Percentiles rank a stretch among this genome's conserved stretches.
phyloP scores from a whole-genome alignment of 768 basidiomycete genomes.

The Termitomyces sp. region DNA sequence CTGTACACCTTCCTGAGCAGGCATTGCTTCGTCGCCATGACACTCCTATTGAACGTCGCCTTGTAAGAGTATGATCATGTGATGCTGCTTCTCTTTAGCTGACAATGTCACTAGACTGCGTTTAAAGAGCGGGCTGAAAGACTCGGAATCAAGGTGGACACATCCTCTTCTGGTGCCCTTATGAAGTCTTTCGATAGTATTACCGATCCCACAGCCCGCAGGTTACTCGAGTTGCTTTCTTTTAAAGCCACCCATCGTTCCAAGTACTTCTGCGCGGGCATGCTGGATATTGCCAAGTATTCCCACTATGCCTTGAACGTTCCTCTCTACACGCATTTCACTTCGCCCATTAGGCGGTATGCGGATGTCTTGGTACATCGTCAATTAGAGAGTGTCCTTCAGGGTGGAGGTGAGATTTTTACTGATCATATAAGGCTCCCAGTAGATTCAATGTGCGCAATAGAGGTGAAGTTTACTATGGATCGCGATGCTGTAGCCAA shows the following conservation, averaged over 20 bases:
- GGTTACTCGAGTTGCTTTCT: conserved; percentile 78
- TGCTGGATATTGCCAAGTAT: conserved; percentile 99
- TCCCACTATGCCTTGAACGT: conserved; percentile 86
- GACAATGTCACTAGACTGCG: conserved; percentile 47
- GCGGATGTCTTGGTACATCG: conserved; percentile 96
- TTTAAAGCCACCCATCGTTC: conserved; percentile 93
- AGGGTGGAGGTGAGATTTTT: conserved; percentile 54
- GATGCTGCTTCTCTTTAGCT: neutral
- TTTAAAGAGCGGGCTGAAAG: conserved; percentile 82
- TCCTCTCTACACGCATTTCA: conserved; percentile 93
- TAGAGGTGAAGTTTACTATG: conserved; percentile 92
- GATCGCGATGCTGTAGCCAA: conserved; percentile 98
- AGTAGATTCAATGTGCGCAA: conserved; percentile 23
- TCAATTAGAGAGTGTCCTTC: conserved; percentile 87
- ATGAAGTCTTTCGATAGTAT: conserved; percentile 84
- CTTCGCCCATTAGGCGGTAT: conserved; percentile 89
- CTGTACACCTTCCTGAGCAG: conserved; percentile 93
- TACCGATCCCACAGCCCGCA: conserved; percentile 66
- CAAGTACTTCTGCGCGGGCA: conserved; percentile 98
- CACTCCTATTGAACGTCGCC: conserved; percentile 84
- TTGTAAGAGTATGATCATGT: conserved; percentile 46
- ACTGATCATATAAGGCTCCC: neutral
- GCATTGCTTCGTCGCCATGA: conserved; percentile 96
- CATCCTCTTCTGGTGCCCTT: conserved; percentile 70
- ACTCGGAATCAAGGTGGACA: conserved; percentile 81